Percentiles rank a stretch among this genome's conserved stretches.
Evolutionary conservation across 2,329 filamentous ascomycete genomes (phyloP).

Genomic region (Cladosporium sp.): DNA sequence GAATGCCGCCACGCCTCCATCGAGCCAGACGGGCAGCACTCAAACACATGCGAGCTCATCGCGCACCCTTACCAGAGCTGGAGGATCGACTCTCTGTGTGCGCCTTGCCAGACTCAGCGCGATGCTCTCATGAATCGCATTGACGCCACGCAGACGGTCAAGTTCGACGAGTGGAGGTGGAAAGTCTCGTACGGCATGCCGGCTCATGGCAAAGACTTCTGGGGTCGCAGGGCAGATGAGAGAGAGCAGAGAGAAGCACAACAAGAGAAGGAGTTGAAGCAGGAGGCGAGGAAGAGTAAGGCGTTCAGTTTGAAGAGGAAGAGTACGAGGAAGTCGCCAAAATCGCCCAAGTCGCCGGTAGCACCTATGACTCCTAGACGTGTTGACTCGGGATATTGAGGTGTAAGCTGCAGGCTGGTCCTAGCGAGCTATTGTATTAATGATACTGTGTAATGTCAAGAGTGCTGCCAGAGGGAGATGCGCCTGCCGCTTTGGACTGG

Average conservation of each 20-base stretch:
- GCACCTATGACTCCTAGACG: too few species aligned
- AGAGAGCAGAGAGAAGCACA: slow-evolving; percentile 20
- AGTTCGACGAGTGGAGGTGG: slow-evolving; percentile 39
- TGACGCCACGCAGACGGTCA: slow-evolving; percentile 26
- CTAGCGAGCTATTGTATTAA: too few species aligned
- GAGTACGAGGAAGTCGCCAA: slow-evolving; percentile 15
- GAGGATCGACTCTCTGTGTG: slow-evolving; percentile 32
- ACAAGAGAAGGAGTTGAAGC: slow-evolving; percentile 16
- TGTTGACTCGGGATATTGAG: too few species aligned
- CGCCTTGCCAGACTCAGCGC: slow-evolving; percentile 27
- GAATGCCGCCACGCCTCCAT: slow-evolving; percentile 31
- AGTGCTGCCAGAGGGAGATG: too few species aligned
- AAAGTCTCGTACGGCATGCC: slow-evolving; percentile 37
- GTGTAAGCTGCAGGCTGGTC: too few species aligned
- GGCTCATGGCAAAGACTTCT: slow-evolving; percentile 27
- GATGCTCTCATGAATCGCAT: slow-evolving; percentile 25
- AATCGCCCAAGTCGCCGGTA: neutral
- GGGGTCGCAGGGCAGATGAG: slow-evolving; percentile 24
- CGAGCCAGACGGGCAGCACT: slow-evolving; percentile 19
- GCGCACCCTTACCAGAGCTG: slow-evolving; percentile 35
- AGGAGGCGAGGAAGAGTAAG: slow-evolving; percentile 17
- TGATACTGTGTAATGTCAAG: too few species aligned
- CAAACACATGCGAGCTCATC: slow-evolving; percentile 24
- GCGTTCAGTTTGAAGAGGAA: slow-evolving; percentile 23
- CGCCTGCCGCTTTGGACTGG: too few species aligned